These are phyloP conservation scores for Aspergillus novoparasiticus DNA, from an alignment of 2,329 filamentous ascomycete species.

Conservation along the genomic window DNA sequence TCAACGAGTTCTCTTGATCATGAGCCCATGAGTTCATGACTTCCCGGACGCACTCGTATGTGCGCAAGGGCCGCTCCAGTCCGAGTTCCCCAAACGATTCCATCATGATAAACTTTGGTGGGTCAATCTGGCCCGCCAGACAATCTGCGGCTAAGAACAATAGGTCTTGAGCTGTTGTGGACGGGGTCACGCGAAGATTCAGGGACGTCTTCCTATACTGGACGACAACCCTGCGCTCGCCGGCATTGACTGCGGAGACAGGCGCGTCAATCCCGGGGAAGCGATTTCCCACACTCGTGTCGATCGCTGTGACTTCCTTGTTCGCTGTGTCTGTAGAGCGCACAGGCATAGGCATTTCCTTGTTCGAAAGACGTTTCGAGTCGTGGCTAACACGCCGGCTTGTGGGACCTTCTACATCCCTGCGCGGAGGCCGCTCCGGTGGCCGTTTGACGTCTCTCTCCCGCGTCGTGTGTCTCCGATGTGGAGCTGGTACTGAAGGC, in stretches of 20 bases:
- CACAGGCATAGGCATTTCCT: conserved; percentile 31
- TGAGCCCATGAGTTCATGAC: conserved; percentile 91
- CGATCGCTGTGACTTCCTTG: conserved; percentile 4
- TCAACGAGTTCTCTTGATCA: conserved; percentile 74
- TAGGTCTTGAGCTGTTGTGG: conserved; percentile 75
- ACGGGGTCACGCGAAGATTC: conserved; percentile 69
- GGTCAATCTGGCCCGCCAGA: conserved; percentile 66
- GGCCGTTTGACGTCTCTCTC: conserved; percentile 15
- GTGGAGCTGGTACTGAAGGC: conserved; percentile 6
- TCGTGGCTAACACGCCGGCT: conserved; percentile 19
- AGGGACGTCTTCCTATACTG: conserved; percentile 71
- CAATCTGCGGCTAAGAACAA: conserved; percentile 67
- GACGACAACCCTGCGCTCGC: conserved; percentile 73
- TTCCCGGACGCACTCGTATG: conserved; percentile 83
- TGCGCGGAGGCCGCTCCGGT: conserved; percentile 4
- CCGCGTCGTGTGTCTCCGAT: conserved; percentile 15
- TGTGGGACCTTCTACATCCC: background rate
- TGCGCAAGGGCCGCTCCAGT: conserved; percentile 78
- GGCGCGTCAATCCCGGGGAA: conserved; percentile 71
- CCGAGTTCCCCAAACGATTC: conserved; percentile 77
- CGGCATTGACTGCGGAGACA: conserved; percentile 76
- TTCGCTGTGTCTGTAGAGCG: conserved; percentile 18
- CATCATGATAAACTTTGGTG: conserved; percentile 68
- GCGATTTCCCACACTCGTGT: conserved; percentile 22
- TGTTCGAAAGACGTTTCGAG: conserved; percentile 32